Evolutionary conservation across 345 rosid species (phyloP).

Genomic region (Raphanus sativus): DNA sequence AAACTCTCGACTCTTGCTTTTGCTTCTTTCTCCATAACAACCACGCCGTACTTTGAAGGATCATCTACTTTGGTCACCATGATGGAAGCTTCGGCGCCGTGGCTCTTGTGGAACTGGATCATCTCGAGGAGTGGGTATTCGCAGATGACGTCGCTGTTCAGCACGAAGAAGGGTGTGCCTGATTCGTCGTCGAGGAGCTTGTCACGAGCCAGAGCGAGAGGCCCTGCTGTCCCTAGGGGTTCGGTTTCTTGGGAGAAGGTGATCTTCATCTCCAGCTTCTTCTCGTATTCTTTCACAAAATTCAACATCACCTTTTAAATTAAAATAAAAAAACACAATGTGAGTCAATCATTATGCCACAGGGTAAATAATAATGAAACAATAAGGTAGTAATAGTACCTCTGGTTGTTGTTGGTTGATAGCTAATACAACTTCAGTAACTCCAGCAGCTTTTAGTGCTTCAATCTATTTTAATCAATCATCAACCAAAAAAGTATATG

Average conservation of each 20-base stretch:
- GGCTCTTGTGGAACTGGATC: constrained; percentile 3
- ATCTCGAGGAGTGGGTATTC: constrained; percentile 62
- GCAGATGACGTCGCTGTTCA: constrained; percentile 44
- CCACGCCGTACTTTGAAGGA: constrained; percentile 94
- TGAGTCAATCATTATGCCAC: too few species aligned
- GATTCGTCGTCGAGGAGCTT: constrained; percentile 61
- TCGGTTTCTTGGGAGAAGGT: constrained; percentile 93
- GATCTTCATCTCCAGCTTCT: constrained; percentile 77
- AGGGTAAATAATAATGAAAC: neutral
- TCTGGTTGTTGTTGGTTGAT: constrained; percentile 86
- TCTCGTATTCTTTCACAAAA: constrained; percentile 82
- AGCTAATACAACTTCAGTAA: constrained; percentile 88
- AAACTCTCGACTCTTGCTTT: constrained; percentile 64
- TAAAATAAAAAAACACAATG: neutral
- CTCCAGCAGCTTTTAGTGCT: constrained; percentile 86
- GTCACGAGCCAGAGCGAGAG: constrained; percentile 88
- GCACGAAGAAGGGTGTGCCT: constrained; percentile 73
- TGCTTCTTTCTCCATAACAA: constrained; percentile 69
- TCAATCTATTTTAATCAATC: constrained; percentile 32
- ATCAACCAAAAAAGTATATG: neutral
- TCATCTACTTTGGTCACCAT: constrained; percentile 80
- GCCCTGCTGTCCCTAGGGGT: constrained; percentile 95
- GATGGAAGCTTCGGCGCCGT: constrained; percentile 18
- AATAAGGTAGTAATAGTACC: constrained; percentile 36
- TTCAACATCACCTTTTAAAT: constrained; percentile 51